Percentiles rank a stretch among this genome's conserved stretches.
Evolutionary conservation across 345 rosid genomes (phyloP).

Genomic region (Brassica carinata): DNA sequence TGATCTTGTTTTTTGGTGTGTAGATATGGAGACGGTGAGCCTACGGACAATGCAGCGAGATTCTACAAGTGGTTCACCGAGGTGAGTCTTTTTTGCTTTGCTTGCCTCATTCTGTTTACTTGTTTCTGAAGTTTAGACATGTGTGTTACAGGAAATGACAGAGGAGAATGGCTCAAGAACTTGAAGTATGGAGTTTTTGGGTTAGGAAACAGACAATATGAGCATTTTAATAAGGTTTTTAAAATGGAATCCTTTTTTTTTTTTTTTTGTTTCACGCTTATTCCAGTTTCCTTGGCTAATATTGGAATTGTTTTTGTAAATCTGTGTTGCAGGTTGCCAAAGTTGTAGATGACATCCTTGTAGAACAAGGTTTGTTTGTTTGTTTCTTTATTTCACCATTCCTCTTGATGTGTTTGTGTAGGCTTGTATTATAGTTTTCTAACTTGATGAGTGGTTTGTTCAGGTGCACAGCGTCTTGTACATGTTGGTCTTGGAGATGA

Average conservation of each 20-base stretch:
- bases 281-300: not conserved
- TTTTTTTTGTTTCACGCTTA: too few species aligned
- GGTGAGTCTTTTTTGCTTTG: constrained; percentile 46
- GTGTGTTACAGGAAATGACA: constrained; percentile 33
- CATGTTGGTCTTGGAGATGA: constrained; percentile 88
- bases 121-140: constrained; percentile 27
- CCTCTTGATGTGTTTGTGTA: not conserved
- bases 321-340: constrained; percentile 61
- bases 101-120: not conserved
- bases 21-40: constrained; percentile 99
- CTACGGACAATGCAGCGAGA: constrained; percentile 98
- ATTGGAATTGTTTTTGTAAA: not conserved
- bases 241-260: not conserved
- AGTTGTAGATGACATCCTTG: constrained; percentile 72
- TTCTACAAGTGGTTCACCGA: constrained; percentile 98
- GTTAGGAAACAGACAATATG: constrained; percentile 73
- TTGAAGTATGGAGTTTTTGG: constrained; percentile 90
- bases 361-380: constrained; percentile 64
- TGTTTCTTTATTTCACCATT: not conserved
- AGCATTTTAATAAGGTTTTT: constrained; percentile 49
- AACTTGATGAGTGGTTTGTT: constrained; percentile 24
- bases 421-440: not conserved
- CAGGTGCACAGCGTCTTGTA: constrained; percentile 84
- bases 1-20: constrained; percentile 26
- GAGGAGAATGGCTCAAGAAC: constrained; percentile 59